Evolutionary conservation across 768 basidiomycete genomes (phyloP), one percentile per base, ranked within the genome.

Genomic region (Pseudohyphozyma bogoriensis): DNA sequence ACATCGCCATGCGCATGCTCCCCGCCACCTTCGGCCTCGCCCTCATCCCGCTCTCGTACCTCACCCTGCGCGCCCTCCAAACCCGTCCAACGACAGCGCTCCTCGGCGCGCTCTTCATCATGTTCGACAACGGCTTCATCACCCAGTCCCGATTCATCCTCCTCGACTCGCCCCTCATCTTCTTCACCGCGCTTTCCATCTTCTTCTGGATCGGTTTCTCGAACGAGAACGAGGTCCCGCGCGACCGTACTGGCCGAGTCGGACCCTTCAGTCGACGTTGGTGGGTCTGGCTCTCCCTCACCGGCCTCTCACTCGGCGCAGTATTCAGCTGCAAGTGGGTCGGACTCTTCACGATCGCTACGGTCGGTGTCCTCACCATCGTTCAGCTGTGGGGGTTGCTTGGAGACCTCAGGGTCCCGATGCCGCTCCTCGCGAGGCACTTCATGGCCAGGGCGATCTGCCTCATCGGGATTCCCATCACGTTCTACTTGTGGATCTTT

Each of bases 401-500:
- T 7, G 95, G 92, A 7, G 91, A 97, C 71, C 71, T 87, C 32
- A 82, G 85, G 31, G 80, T 96, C 42, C 73, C 87, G 0, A 84
- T 90, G 18, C 77, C 80, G 58, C 72, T 86, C 35, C 96, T 85
- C 78, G 76, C 84, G 39, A 78, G 80, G 57, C 95, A 99, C 74
- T 95, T 99, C 74, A 73, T 82, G 12, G 93, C 95, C 0, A 78
- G 95, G 36, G 89, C 89, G 0, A 67, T 95, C 20, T 95, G 93
- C 74, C 79, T 97, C 58, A 96, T 99, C 68, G 78, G 78, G 35
- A 72, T 99, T 5, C 93, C 95, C 5, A 71, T 85, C 35, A 42
- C 85, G 39, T 92, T 99, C 73, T 99, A 99, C 77, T 91, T 97
- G 88, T 73, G 77, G 71, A 95, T 95, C 87, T 99, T 99, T 78